Conservation (phyloP, 208 protist species). For the Trypanosoma lewisi region DNA sequence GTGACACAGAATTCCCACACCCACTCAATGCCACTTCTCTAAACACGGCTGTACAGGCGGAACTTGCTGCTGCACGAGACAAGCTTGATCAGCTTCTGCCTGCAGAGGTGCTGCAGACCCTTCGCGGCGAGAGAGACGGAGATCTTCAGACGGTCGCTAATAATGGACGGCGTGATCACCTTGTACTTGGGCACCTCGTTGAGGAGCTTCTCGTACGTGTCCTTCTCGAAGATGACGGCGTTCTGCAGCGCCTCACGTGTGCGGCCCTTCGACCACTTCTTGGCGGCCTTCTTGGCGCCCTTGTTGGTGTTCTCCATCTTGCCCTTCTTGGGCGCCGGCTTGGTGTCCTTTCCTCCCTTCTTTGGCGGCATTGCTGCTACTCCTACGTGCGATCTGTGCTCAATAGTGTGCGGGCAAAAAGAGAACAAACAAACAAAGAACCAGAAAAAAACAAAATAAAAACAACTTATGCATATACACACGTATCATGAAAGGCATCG, state of each 20-base stretch:
- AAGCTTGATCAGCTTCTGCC: conserved; percentile 75
- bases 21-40: conserved; percentile 16
- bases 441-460: conserved; percentile 7
- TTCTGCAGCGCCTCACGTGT: conserved; percentile 89
- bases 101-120: conserved; percentile 87
- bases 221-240: conserved; percentile 91
- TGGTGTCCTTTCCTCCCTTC: conserved; percentile 41
- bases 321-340: conserved; percentile 46
- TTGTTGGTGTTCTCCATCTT: conserved; percentile 58
- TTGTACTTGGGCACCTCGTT: conserved; percentile 92
- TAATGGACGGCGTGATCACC: conserved; percentile 88
- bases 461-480: not conserved
- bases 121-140: conserved; percentile 78
- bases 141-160: conserved; percentile 90
- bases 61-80: conserved; percentile 77
- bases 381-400: conserved; percentile 29
- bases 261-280: conserved; percentile 93
- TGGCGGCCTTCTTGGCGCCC: conserved; percentile 83
- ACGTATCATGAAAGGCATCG: not conserved
- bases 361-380: conserved; percentile 44
- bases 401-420: not conserved
- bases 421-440: conserved; percentile 4
- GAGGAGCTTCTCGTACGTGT: conserved; percentile 78
- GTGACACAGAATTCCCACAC: not conserved
- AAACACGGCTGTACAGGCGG: conserved; percentile 78